A percentile compares a stretch with the other conserved stretches of the same genome.
These are phyloP conservation scores for Huntiella bhutanensis DNA, from an alignment of 2,329 filamentous ascomycete species.

Conservation along the genomic window DNA sequence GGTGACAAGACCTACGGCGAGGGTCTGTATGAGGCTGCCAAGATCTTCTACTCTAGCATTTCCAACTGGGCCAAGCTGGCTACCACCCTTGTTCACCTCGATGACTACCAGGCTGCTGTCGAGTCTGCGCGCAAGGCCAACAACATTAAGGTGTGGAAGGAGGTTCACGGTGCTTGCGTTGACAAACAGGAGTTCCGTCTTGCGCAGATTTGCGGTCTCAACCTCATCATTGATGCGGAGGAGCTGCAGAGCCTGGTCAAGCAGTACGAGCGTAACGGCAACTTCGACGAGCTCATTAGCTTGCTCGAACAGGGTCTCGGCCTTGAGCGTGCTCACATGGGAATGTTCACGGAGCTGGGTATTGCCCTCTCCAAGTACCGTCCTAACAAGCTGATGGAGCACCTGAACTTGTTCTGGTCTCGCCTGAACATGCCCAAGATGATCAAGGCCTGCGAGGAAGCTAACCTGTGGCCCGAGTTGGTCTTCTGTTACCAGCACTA, in stretches of 20 bases:
- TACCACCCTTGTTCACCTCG: conserved; percentile 90
- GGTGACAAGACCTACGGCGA: conserved; percentile 97
- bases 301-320: conserved; percentile 89
- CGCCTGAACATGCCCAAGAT: conserved; percentile 96
- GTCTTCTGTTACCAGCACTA: conserved; percentile 98
- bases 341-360: conserved; percentile 85
- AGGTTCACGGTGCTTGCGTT: conserved; percentile 92
- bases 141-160: conserved; percentile 98
- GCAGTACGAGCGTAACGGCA: conserved; percentile 91
- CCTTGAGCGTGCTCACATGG: conserved; percentile 83
- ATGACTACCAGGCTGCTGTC: conserved; percentile 91
- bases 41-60: conserved; percentile 97
- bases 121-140: conserved; percentile 97
- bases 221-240: conserved; percentile 93
- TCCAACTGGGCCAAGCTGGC: conserved; percentile 99
- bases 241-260: conserved; percentile 83
- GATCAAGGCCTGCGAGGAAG: conserved; percentile 82
- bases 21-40: conserved; percentile 84
- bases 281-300: conserved; percentile 94
- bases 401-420: conserved; percentile 96
- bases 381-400: conserved; percentile 92
- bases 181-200: conserved; percentile 97
- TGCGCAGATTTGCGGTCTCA: conserved; percentile 95
- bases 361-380: conserved; percentile 90
- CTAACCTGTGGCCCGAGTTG: conserved; percentile 90